These are phyloP conservation scores for Aspergillus phoenicis DNA, from an alignment of 2,329 filamentous ascomycete species.

Conservation along the genomic window DNA sequence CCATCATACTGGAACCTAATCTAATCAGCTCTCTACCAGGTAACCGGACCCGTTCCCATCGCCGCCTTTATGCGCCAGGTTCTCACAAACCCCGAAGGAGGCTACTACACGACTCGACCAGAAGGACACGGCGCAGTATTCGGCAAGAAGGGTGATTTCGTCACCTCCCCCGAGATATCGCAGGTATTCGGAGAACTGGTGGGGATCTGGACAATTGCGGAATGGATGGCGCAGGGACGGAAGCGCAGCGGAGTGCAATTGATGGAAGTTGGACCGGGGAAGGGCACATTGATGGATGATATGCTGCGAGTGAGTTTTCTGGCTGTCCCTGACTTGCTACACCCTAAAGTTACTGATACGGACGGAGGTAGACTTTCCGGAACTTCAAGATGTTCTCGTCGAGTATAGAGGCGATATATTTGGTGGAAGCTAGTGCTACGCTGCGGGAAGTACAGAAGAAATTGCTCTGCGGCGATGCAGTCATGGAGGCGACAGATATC, in stretches of 20 bases:
- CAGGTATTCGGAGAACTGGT: constrained; percentile 95
- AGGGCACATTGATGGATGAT: constrained; percentile 96
- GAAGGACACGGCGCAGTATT: constrained; percentile 78
- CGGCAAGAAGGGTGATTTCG: constrained; percentile 89
- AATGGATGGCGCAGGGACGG: constrained; percentile 91
- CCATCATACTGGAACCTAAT: not conserved
- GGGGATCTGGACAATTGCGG: constrained; percentile 91
- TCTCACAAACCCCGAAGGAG: constrained; percentile 83
- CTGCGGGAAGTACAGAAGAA: constrained; percentile 76
- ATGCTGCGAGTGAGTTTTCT: constrained; percentile 73
- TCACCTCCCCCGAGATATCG: constrained; percentile 96
- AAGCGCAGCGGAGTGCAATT: constrained; percentile 76
- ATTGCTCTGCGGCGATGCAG: constrained; percentile 74
- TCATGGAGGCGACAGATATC: constrained; percentile 69
- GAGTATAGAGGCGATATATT: constrained; percentile 82
- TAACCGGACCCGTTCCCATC: constrained; percentile 87
- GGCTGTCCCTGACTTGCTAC: not conserved
- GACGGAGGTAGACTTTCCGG: constrained; percentile 66
- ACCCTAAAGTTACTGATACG: constrained; percentile 4
- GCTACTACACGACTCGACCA: constrained; percentile 85
- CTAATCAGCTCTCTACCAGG: constrained; percentile 48
- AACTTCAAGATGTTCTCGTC: constrained; percentile 77
- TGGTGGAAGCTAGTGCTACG: constrained; percentile 88
- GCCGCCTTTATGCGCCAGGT: constrained; percentile 99
- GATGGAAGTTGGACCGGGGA: constrained; percentile 90